Evolutionary conservation across 2,329 filamentous ascomycete species (phyloP).

Genomic region (Aspergillus flavus): DNA sequence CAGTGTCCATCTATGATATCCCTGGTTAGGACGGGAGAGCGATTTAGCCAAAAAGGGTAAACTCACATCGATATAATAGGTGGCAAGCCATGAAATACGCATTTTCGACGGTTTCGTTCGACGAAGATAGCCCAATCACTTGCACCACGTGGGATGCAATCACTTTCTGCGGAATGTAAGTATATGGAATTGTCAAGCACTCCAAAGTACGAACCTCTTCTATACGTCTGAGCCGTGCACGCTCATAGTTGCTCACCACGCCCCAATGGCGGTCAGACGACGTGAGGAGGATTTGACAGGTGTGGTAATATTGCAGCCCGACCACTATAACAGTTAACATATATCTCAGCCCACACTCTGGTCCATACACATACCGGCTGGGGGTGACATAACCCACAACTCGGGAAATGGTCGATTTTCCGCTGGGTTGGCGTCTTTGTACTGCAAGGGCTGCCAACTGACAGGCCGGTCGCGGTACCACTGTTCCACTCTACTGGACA

Average conservation of each 20-base stretch:
- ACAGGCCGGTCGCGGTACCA: slow-evolving; percentile 35
- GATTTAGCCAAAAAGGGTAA: not conserved
- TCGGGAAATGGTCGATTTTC: slow-evolving; percentile 35
- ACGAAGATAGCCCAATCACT: slow-evolving; percentile 35
- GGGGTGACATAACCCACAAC: slow-evolving; percentile 40
- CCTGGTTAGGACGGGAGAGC: slow-evolving; percentile 2
- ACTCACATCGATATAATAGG: slow-evolving; percentile 36
- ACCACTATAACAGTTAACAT: slow-evolving; percentile 29
- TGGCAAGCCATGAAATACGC: slow-evolving; percentile 39
- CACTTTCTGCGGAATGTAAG: slow-evolving; percentile 21
- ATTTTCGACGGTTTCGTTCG: slow-evolving; percentile 38
- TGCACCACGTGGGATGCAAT: slow-evolving; percentile 33
- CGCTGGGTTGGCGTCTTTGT: slow-evolving; percentile 27
- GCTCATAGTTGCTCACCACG: slow-evolving; percentile 29
- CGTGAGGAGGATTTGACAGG: slow-evolving; percentile 34
- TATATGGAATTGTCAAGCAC: not conserved
- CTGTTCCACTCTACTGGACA: slow-evolving; percentile 29
- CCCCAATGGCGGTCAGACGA: slow-evolving; percentile 28
- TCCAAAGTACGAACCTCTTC: slow-evolving; percentile 26
- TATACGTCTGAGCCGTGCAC: slow-evolving; percentile 27
- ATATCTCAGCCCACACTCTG: not conserved
- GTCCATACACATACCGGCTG: slow-evolving; percentile 31
- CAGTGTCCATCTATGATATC: slow-evolving; percentile 34
- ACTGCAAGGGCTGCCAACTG: slow-evolving; percentile 38
- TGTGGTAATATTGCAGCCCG: slow-evolving; percentile 43